These are phyloP conservation scores for Cyclocybe aegerita DNA, from an alignment of 768 basidiomycete genomes.

Conservation along the genomic window DNA sequence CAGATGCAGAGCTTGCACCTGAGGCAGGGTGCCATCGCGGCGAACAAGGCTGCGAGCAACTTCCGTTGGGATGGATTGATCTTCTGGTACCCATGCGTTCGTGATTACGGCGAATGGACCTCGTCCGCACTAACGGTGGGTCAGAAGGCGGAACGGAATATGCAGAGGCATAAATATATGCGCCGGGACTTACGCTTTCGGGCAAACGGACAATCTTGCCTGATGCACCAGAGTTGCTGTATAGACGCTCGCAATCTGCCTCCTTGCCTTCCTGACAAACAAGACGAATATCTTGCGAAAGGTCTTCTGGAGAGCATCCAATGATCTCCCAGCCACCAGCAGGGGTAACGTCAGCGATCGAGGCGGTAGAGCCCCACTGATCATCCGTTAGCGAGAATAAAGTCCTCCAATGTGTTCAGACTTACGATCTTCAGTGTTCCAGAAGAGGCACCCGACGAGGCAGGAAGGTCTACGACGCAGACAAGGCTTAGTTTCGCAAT, in stretches of 20 bases:
- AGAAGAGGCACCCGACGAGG: constrained; percentile 27
- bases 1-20: constrained; percentile 39
- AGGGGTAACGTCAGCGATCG: constrained; percentile 44
- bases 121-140: constrained; percentile 33
- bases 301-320: constrained; percentile 37
- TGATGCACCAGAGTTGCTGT: constrained; percentile 9
- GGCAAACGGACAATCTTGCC: constrained; percentile 55
- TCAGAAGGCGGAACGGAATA: neutral
- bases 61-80: constrained; percentile 41
- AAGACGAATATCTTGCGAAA: constrained; percentile 46
- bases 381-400: neutral
- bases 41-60: constrained; percentile 28
- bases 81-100: constrained; percentile 37
- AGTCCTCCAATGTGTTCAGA: neutral
- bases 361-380: constrained; percentile 36
- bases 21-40: constrained; percentile 30
- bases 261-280: constrained; percentile 37
- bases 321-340: constrained; percentile 55
- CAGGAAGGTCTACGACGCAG: constrained; percentile 26
- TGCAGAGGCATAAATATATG: neutral
- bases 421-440: constrained; percentile 41
- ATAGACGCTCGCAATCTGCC: constrained; percentile 39
- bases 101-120: constrained; percentile 42
- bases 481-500: neutral
- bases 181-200: constrained; percentile 37